Conservation (phyloP, 768 basidiomycete species). For the Kwoniella sp. region DNA sequence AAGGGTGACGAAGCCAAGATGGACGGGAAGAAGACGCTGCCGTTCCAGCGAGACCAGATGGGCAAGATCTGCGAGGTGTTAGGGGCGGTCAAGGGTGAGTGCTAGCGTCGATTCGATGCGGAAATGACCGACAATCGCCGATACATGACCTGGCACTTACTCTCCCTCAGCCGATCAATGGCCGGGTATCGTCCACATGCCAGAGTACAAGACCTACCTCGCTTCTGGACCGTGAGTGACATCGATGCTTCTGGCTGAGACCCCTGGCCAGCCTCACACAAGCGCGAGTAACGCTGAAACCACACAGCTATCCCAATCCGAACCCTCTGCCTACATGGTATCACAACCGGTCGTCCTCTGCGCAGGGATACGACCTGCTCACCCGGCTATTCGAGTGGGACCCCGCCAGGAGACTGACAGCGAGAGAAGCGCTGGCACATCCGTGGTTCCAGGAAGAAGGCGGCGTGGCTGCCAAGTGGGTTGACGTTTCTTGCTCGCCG, state of each 20-base stretch:
- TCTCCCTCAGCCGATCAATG: conserved; percentile 68
- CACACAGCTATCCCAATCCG: conserved; percentile 57
- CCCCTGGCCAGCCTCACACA: not conserved
- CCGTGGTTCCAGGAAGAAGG: conserved; percentile 92
- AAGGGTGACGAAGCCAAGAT: conserved; percentile 98
- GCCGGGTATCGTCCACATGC: conserved; percentile 79
- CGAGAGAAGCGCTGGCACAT: conserved; percentile 73
- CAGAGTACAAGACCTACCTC: conserved; percentile 61
- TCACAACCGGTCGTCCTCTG: conserved; percentile 38
- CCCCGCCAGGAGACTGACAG: conserved; percentile 78
- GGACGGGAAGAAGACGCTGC: conserved; percentile 85
- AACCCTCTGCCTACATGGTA: conserved; percentile 66
- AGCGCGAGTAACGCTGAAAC: not conserved
- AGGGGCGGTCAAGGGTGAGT: conserved; percentile 77
- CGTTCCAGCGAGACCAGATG: conserved; percentile 93
- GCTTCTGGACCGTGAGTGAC: conserved; percentile 30
- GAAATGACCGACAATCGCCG: not conserved
- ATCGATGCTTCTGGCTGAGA: conserved; percentile 1
- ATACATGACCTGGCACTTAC: too few species aligned
- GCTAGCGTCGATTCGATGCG: too few species aligned
- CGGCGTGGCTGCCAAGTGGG: conserved; percentile 76
- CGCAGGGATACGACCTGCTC: conserved; percentile 75
- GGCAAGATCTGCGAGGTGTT: conserved; percentile 93
- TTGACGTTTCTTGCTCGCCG: conserved; percentile 15
- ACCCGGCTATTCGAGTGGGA: conserved; percentile 81